Conservation (phyloP, 2,329 filamentous ascomycete genomes). For the Colletotrichum navitas region DNA sequence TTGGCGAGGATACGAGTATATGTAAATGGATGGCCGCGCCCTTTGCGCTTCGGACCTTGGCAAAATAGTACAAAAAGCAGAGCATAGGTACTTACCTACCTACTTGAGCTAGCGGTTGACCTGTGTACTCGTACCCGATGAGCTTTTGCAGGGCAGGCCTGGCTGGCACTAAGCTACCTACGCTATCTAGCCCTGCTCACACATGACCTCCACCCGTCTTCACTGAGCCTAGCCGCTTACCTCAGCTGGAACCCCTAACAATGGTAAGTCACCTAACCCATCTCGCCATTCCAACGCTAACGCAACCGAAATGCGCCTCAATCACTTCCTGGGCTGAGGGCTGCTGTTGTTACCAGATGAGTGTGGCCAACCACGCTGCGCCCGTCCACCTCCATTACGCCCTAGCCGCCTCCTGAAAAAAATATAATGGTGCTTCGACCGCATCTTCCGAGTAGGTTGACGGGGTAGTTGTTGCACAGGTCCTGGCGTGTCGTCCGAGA, state of each 20-base stretch:
- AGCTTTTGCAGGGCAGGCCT: not conserved
- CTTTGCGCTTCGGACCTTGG: not conserved
- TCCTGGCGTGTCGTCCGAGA: not conserved
- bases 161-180: too few species aligned
- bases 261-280: slow-evolving; percentile 38
- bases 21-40: not conserved
- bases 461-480: not conserved
- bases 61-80: not conserved
- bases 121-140: not conserved
- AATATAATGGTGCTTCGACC: too few species aligned
- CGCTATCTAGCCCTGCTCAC: not conserved
- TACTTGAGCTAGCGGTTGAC: not conserved
- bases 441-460: not conserved
- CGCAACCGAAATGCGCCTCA: slow-evolving; percentile 18
- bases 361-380: slow-evolving; percentile 3
- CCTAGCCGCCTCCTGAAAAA: not conserved
- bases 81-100: not conserved
- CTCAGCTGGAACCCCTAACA: slow-evolving; percentile 5
- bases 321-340: slow-evolving; percentile 4
- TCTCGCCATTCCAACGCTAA: slow-evolving; percentile 21
- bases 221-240: slow-evolving; percentile 1
- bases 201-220: not conserved
- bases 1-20: not conserved
- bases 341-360: not conserved
- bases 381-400: not conserved